These are phyloP conservation scores for Spirogloea muscicola DNA, from an alignment of 139 green algal genomes.

Conservation along the genomic window DNA sequence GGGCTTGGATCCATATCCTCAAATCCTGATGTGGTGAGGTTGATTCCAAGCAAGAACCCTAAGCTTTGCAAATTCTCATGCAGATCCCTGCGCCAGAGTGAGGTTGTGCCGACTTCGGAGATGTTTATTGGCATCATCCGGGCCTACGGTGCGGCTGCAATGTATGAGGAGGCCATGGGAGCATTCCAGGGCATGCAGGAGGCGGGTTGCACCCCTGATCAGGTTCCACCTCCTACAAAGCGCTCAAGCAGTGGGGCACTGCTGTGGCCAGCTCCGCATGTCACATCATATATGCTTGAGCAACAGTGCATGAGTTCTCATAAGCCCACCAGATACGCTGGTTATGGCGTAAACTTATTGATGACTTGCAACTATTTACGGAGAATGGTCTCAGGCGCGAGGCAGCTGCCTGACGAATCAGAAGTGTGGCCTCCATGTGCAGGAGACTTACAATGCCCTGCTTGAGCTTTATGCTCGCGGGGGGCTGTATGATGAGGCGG, in stretches of 20 bases:
- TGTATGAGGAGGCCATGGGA: not conserved
- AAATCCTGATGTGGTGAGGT: no score
- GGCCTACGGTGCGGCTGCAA: not conserved
- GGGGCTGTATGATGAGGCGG: not conserved
- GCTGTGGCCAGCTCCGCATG: not conserved
- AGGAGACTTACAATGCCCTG: conserved; percentile 10
- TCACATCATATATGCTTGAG: not conserved
- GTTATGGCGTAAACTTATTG: not conserved
- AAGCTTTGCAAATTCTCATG: no score
- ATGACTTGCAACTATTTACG: not conserved
- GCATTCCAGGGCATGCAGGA: not conserved
- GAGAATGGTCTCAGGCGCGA: not conserved
- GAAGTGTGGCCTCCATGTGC: not conserved
- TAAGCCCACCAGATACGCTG: not conserved
- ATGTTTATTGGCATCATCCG: not conserved
- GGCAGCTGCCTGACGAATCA: not conserved
- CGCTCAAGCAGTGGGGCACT: not conserved
- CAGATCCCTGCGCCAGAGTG: not conserved
- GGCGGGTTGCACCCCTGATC: not conserved
- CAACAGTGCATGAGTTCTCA: not conserved
- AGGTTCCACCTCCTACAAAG: not conserved
- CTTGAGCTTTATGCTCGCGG: not conserved
- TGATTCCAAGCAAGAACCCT: no score
- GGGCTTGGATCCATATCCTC: no score
- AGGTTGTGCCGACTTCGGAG: not conserved